Conservation (phyloP, 441 rosid species). For the Populus hybrid region DNA sequence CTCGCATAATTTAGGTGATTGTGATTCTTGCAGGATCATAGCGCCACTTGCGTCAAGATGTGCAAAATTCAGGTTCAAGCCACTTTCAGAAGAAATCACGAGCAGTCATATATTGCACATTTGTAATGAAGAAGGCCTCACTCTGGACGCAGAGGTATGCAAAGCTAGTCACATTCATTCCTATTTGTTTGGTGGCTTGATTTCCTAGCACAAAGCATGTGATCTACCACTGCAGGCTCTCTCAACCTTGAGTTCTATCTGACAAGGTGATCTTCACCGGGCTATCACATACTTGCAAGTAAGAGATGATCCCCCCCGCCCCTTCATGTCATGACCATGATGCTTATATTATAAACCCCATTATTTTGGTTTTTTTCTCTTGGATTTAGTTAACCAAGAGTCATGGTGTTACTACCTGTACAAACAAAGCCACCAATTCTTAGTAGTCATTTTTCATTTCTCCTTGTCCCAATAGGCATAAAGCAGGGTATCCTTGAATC, state of each 20-base stretch:
- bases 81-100: slow-evolving; percentile 91
- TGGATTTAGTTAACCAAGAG: too few relatives aligned
- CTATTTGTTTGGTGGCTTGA: too few relatives aligned
- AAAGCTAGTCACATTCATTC: slow-evolving; percentile 14
- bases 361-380: too few relatives aligned
- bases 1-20: background rate
- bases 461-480: too few relatives aligned
- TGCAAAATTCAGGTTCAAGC: slow-evolving; percentile 97
- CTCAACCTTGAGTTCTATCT: slow-evolving; percentile 74
- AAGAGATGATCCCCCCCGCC: slow-evolving; percentile 2
- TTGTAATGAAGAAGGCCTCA: slow-evolving; percentile 81
- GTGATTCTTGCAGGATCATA: slow-evolving; percentile 53
- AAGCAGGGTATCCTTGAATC: too few relatives aligned
- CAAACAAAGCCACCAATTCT: too few relatives aligned
- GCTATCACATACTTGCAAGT: slow-evolving; percentile 96
- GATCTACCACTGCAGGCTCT: slow-evolving; percentile 50
- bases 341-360: background rate
- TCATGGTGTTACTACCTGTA: too few relatives aligned
- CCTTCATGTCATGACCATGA: background rate
- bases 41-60: slow-evolving; percentile 99
- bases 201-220: background rate
- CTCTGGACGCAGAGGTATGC: slow-evolving; percentile 67
- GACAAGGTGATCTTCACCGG: slow-evolving; percentile 95
- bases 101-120: slow-evolving; percentile 69
- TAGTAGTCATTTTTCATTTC: too few relatives aligned